These are phyloP conservation scores for Debaryomyces prosopidis DNA, from an alignment of 805 yeast species.

Conservation along the genomic window DNA sequence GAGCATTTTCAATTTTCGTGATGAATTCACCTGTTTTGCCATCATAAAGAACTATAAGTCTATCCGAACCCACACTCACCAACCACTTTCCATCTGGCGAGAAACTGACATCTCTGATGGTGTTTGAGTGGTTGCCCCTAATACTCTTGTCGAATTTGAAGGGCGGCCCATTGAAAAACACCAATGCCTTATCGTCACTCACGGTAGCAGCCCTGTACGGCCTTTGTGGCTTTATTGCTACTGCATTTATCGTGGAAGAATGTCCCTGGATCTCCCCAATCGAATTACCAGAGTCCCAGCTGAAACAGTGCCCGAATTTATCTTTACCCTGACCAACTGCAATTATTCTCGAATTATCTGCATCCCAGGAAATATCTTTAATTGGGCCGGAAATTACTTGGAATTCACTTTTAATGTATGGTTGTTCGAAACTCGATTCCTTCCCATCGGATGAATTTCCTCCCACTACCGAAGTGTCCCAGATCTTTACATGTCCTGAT, in stretches of 20 bases:
- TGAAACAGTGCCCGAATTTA: conserved; percentile 86
- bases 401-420: conserved; percentile 74
- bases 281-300: conserved; percentile 95
- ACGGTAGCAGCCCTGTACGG: conserved; percentile 95
- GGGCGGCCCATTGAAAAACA: conserved; percentile 90
- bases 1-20: conserved; percentile 51
- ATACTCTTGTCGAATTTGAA: conserved; percentile 78
- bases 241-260: conserved; percentile 78
- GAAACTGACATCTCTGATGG: conserved; percentile 77
- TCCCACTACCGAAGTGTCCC: conserved; percentile 61
- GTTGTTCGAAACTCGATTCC: conserved; percentile 45
- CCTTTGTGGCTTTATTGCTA: conserved; percentile 77
- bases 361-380: conserved; percentile 88
- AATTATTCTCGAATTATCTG: conserved; percentile 78
- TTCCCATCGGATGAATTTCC: conserved; percentile 13
- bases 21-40: conserved; percentile 82
- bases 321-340: conserved; percentile 96
- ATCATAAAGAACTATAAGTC: conserved; percentile 74
- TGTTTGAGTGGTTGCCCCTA: conserved; percentile 73
- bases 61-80: conserved; percentile 84
- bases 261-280: conserved; percentile 96
- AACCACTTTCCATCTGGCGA: conserved; percentile 77
- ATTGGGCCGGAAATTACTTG: conserved; percentile 79
- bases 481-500: conserved; percentile 83
- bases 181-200: conserved; percentile 83